phyloP scores from a whole-genome alignment of 2,329 filamentous ascomycete species.

The Fusarium denticulatum region DNA sequence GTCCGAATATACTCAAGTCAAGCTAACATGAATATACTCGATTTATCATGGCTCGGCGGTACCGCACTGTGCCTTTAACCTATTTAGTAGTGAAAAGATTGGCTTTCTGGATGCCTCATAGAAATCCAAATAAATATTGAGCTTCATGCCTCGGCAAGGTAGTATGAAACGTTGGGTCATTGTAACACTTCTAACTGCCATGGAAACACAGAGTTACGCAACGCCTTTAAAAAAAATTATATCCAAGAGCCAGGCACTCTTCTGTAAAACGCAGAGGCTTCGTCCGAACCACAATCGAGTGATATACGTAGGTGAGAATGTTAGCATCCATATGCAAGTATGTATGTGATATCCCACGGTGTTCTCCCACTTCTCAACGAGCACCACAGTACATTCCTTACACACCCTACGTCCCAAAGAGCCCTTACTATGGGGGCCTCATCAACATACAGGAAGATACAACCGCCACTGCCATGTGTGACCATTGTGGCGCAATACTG shows the following conservation, averaged over 20 bases:
- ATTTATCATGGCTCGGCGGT: neutral
- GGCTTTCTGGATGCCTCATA: neutral
- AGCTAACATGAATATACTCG: neutral
- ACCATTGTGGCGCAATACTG: constrained; percentile 9
- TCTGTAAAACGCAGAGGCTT: neutral
- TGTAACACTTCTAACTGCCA: constrained; percentile 21
- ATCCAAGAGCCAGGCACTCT: constrained; percentile 1
- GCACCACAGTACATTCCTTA: neutral
- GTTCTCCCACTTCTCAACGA: neutral
- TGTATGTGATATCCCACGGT: neutral
- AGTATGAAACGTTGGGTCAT: constrained; percentile 22
- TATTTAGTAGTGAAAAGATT: neutral
- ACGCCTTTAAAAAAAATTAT: neutral
- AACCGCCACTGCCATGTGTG: constrained; percentile 5
- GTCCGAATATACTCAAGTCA: neutral
- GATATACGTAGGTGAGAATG: neutral
- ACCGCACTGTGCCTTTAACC: neutral
- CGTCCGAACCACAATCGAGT: neutral
- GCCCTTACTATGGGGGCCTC: neutral
- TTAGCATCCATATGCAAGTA: neutral
- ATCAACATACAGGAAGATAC: neutral
- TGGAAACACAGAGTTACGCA: constrained; percentile 18
- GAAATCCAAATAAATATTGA: neutral
- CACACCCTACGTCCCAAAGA: neutral
- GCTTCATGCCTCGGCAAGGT: neutral